Evolutionary conservation across 495 filamentous ascomycete genomes (phyloP).

Genomic region (Aspergillus leporis): DNA sequence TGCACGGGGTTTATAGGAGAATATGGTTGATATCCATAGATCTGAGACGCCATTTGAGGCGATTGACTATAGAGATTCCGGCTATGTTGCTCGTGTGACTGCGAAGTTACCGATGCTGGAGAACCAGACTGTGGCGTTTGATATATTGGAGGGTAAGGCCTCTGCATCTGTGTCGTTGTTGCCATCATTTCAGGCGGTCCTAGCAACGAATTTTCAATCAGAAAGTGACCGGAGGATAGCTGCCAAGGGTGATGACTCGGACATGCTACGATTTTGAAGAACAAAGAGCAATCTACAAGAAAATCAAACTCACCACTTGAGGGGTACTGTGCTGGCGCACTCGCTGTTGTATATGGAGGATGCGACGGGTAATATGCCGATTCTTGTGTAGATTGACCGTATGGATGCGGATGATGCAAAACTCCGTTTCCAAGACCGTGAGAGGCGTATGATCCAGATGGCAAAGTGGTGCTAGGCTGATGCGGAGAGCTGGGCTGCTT

Average conservation of each 20-base stretch:
- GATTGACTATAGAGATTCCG: constrained; percentile 82
- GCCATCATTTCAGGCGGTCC: constrained; percentile 93
- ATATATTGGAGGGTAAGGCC: constrained; percentile 87
- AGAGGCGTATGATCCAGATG: constrained; percentile 59
- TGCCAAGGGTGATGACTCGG: background rate
- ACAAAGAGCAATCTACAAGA: background rate
- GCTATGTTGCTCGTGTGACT: constrained; percentile 81
- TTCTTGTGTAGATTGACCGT: constrained; percentile 65
- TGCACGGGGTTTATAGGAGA: constrained; percentile 68
- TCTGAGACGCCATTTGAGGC: constrained; percentile 70
- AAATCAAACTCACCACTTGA: constrained; percentile 67
- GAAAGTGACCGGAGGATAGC: background rate
- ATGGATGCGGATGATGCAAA: constrained; percentile 49
- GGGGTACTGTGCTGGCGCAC: constrained; percentile 69
- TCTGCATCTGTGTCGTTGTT: constrained; percentile 77
- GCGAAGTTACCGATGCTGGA: constrained; percentile 92
- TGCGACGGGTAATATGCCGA: constrained; percentile 69
- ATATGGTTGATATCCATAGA: constrained; percentile 77
- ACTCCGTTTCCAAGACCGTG: constrained; percentile 47
- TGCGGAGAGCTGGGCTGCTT: constrained; percentile 59
- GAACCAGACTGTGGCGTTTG: constrained; percentile 96
- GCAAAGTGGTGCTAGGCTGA: constrained; percentile 44
- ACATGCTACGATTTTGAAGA: background rate
- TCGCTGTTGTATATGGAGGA: constrained; percentile 70
- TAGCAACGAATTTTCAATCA: constrained; percentile 29